Evolutionary conservation across 225 moss, liverwort and hornwort genomes (phyloP).

Genomic region (Thuidium tamariscinum): DNA sequence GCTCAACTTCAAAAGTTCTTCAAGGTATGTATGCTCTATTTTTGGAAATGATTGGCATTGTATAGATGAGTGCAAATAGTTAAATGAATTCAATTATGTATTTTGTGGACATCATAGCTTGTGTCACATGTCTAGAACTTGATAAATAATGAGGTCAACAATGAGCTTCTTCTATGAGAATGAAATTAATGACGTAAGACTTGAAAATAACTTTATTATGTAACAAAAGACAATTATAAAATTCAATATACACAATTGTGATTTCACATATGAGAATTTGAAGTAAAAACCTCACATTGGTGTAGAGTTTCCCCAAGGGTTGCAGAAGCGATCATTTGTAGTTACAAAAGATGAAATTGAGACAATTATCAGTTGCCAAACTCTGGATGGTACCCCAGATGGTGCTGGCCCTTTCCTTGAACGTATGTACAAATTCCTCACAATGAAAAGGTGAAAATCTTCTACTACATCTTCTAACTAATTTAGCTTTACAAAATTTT

Average conservation of each 20-base stretch:
- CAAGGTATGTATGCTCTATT: constrained; percentile 21
- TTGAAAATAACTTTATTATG: background rate
- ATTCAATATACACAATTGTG: background rate
- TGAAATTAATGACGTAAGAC: background rate
- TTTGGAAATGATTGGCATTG: background rate
- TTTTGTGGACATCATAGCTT: background rate
- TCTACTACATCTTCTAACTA: background rate
- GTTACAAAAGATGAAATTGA: constrained; percentile 75
- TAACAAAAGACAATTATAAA: no score
- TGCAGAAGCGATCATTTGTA: constrained; percentile 60
- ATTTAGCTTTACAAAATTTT: background rate
- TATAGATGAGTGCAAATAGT: background rate
- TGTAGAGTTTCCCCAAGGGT: background rate
- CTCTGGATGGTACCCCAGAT: constrained; percentile 55
- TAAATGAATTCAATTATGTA: background rate
- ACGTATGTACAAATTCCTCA: constrained; percentile 76
- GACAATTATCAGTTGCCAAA: constrained; percentile 52
- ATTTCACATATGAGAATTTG: background rate
- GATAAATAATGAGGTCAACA: background rate
- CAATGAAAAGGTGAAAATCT: constrained; percentile 47
- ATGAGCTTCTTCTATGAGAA: background rate
- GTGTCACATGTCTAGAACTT: background rate
- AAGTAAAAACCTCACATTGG: background rate
- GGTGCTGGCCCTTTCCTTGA: constrained; percentile 61
- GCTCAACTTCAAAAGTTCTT: constrained; percentile 73